Base-by-base conservation (phyloP, 179 eudicot genomes). In the Gypsophila paniculata region DNA sequence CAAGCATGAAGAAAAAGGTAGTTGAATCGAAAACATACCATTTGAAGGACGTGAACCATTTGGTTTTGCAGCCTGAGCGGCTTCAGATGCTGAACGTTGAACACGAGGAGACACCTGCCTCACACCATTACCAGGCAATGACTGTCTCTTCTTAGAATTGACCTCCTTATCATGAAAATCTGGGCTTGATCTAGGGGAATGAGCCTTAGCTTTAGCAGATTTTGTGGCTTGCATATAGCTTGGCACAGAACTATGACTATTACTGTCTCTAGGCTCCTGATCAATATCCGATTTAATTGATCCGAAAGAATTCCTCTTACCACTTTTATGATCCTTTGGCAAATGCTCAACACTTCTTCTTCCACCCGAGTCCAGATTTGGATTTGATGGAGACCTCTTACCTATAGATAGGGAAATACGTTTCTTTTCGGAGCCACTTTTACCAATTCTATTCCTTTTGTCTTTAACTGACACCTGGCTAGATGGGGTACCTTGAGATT, bases 171-270 rank as follows among this genome's bases (percentile, higher is more conserved):
- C 89, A 29, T 86, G 91, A 76, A 89, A 79, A 77, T 93, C 98
- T 38, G 95, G 95, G 81, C 98, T 93, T 69, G 96, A 91, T 78
- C 86, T 86, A 8, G 96, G 98, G 65, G 98, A 89, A 72, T 80
- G 79, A 71, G 91, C 87, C 82, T 93, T 93, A n/a, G 94, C 93
- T 80, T 78, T 86, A 17, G 98, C 96, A 66, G 98, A 90, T 86
- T 91, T 85, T 14, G 98, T 93, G 2, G 95, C 93, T 85, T 91
- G 98, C 98, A 93, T 93, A 74, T 93, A 93, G 75, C 88, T 93
- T 14, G 96, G 98, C 46, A 93, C 77, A 80, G 92, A 70, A 62
- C 23, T 87, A 34, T 83, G 71, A 59, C 79, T 85, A 72, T 65
- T 65, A 55, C 89, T 89, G 63, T 91, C 96, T 81, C 91, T 85